Evolutionary conservation across 2,329 filamentous ascomycete genomes (phyloP), one percentile per base, ranked within the genome.

Genomic region (Fusarium siculi): DNA sequence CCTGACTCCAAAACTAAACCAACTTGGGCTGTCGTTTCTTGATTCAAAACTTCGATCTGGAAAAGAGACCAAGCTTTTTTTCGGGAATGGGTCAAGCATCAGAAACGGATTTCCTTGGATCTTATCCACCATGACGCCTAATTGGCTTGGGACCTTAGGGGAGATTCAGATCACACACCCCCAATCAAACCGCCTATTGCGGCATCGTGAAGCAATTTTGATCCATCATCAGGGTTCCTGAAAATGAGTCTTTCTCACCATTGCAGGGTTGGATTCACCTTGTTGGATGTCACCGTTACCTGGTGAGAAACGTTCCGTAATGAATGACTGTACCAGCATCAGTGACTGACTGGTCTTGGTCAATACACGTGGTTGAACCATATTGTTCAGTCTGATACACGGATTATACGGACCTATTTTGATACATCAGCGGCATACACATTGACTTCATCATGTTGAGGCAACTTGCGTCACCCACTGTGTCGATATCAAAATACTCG

Each of bases 141-240:
- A 50, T 40, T 39, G 36, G 37, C 25, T 40, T 56, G n/a, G 36
- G 39, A 40, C 32, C 30, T 39, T 50, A 40, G 18, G 36, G 32
- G 25, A 30, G 25, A 39, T 50, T 44, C 34, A 37, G 42, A 28
- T 28, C 28, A 62, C 42, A 36, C 63, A 7, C 58, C 58, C 52
- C 46, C 44, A 66, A 25, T 40, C 39, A 49, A 59, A 36, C 44
- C 49, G 47, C 58, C 28, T 39, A 57, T 67, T 59, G 56, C 32
- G 16, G 50, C 70, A 74, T 74, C 62, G 66, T 64, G 70, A 64
- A 62, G 53, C 52, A 46, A 28, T 43, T 46, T 71, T 71, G 50
- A 39, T 43, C 54, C 59, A 53, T 61, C 25, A 46, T 40, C 70
- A 63, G 54, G 60, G 65, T 72, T 58, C 55, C 8, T 34, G 32